These are phyloP conservation scores for Vitis riparia DNA, from an alignment of 164 flowering plant species.

Conservation along the genomic window DNA sequence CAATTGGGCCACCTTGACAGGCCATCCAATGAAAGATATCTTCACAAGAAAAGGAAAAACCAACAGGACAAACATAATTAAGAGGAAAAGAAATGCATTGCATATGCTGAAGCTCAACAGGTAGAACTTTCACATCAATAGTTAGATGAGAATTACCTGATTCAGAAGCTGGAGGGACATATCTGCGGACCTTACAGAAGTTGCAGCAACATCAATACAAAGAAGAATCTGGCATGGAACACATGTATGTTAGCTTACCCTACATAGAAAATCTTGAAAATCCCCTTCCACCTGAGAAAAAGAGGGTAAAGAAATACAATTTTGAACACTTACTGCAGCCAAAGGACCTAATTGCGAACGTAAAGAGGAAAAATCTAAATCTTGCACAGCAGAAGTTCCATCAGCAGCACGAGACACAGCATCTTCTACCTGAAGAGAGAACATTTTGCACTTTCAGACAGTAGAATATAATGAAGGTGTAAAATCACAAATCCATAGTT, in stretches of 20 bases:
- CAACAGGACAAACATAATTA: neutral
- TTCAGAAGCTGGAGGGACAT: constrained; percentile 78
- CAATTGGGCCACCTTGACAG: too few species aligned
- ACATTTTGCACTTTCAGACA: neutral
- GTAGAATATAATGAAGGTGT: neutral
- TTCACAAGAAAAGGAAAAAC: neutral
- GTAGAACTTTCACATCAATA: neutral
- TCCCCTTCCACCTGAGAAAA: neutral
- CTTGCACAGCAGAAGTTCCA: constrained; percentile 60
- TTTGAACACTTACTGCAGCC: constrained; percentile 60
- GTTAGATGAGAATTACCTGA: constrained; percentile 54
- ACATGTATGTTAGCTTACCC: constrained; percentile 7
- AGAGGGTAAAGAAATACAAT: neutral
- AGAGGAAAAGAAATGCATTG: neutral
- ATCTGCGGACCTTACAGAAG: constrained; percentile 63
- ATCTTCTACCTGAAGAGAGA: constrained; percentile 70
- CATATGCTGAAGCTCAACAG: neutral
- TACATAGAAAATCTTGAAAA: neutral
- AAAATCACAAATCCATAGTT: constrained; percentile 2
- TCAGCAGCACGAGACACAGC: constrained; percentile 83
- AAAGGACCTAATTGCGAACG: constrained; percentile 88
- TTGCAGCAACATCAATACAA: constrained; percentile 87
- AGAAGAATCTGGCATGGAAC: constrained; percentile 72
- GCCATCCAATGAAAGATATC: too few species aligned
- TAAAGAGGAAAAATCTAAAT: constrained; percentile 75